These are phyloP conservation scores for Curvularia lunata DNA, from an alignment of 2,329 filamentous ascomycete genomes.

Conservation along the genomic window DNA sequence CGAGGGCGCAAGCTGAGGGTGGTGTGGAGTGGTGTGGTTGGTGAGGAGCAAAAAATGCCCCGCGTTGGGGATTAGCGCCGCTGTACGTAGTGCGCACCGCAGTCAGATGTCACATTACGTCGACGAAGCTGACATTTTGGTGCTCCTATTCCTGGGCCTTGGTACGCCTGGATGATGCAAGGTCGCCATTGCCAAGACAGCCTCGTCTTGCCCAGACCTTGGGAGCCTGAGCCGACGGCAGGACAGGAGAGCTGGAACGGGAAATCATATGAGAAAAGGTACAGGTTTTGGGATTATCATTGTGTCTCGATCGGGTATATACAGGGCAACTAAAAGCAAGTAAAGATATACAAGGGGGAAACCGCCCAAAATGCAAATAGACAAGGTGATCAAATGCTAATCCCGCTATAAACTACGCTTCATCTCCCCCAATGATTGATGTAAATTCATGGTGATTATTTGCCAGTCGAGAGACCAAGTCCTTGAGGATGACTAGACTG, in stretches of 20 bases:
- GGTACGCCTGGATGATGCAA: not conserved
- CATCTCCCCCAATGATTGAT: not conserved
- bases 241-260: not conserved
- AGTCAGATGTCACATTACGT: conserved; percentile 1
- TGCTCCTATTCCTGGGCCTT: not conserved
- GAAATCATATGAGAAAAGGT: not conserved
- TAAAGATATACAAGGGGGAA: conserved; percentile 7
- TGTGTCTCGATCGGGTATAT: conserved; percentile 3
- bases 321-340: not conserved
- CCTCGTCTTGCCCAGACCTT: not conserved
- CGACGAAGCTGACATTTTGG: not conserved
- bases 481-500: conserved; percentile 14
- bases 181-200: not conserved
- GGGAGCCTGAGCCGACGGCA: not conserved
- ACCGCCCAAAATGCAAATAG: conserved; percentile 4
- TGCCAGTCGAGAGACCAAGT: conserved; percentile 19
- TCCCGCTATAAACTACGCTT: not conserved
- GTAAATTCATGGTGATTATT: not conserved
- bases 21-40: not conserved
- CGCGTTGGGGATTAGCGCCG: not conserved
- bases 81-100: not conserved
- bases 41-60: not conserved
- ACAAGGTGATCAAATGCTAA: not conserved
- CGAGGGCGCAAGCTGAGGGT: not conserved
- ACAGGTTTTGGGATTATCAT: not conserved